Percentiles rank a stretch among this genome's conserved stretches.
These are phyloP conservation scores for Sideroxylon spinosum DNA, from an alignment of 179 eudicot genomes.

Conservation along the genomic window DNA sequence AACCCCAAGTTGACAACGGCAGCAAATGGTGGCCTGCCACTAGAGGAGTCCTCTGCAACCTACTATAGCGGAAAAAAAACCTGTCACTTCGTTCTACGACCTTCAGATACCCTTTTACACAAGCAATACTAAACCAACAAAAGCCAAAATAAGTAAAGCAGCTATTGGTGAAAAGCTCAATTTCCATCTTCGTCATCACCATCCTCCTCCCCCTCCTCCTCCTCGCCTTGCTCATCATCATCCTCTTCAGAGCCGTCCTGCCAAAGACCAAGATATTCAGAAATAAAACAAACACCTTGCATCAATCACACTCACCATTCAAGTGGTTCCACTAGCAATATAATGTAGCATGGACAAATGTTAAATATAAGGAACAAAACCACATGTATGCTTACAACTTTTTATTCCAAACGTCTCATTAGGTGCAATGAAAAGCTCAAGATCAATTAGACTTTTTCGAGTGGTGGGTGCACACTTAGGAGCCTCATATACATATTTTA, in stretches of 20 bases:
- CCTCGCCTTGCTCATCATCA: conserved; percentile 44
- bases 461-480: neutral
- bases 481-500: neutral
- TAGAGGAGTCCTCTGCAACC: neutral
- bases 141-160: neutral
- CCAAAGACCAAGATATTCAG: conserved; percentile 2
- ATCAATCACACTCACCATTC: neutral
- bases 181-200: conserved; percentile 29
- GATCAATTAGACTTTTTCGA: too few species aligned
- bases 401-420: neutral
- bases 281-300: conserved; percentile 1
- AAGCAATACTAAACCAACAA: conserved; percentile 11
- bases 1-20: neutral
- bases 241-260: conserved; percentile 61
- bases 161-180: conserved; percentile 12
- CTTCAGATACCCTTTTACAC: conserved; percentile 11
- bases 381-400: neutral
- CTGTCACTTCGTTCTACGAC: conserved; percentile 7
- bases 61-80: neutral
- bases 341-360: neutral
- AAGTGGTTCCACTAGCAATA: neutral
- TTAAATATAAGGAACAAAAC: neutral
- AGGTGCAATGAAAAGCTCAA: neutral
- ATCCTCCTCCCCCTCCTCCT: conserved; percentile 35
- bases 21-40: neutral